Conservation (phyloP, 129 eudicot genomes). For the Lactuca sativa region DNA sequence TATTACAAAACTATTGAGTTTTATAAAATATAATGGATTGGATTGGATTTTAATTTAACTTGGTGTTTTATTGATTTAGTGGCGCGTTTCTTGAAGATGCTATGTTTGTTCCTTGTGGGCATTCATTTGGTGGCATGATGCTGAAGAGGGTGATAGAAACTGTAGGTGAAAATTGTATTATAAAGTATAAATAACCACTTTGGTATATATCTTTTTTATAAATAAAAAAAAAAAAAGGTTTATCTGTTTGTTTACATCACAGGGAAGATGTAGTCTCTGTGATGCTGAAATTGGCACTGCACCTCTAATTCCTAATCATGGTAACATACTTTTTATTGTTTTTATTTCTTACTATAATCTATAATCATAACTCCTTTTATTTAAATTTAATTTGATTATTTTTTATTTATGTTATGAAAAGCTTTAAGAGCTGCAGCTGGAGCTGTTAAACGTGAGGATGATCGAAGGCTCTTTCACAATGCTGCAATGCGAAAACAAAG, state of each 20-base stretch:
- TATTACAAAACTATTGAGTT: not conserved
- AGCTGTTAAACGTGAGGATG: conserved; percentile 97
- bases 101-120: conserved; percentile 92
- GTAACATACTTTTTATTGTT: conserved; percentile 32
- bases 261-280: conserved; percentile 86
- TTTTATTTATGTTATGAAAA: conserved; percentile 32
- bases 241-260: conserved; percentile 34
- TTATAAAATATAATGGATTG: too few relatives aligned
- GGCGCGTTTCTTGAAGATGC: conserved; percentile 97
- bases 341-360: not conserved
- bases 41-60: not conserved
- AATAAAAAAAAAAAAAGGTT: not conserved
- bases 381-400: conserved; percentile 14
- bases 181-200: not conserved
- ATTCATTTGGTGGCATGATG: conserved; percentile 96
- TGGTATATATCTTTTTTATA: not conserved
- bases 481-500: conserved; percentile 83
- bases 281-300: conserved; percentile 65
- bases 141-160: conserved; percentile 79
- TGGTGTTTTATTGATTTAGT: conserved; percentile 35
- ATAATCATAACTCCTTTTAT: not conserved
- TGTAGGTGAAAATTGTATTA: conserved; percentile 39
- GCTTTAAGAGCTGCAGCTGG: conserved; percentile 96
- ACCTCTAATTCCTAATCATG: conserved; percentile 82
- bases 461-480: conserved; percentile 87